Base-by-base conservation (phyloP, 2,329 filamentous ascomycete species). In the Tricladium varicosporioides region DNA sequence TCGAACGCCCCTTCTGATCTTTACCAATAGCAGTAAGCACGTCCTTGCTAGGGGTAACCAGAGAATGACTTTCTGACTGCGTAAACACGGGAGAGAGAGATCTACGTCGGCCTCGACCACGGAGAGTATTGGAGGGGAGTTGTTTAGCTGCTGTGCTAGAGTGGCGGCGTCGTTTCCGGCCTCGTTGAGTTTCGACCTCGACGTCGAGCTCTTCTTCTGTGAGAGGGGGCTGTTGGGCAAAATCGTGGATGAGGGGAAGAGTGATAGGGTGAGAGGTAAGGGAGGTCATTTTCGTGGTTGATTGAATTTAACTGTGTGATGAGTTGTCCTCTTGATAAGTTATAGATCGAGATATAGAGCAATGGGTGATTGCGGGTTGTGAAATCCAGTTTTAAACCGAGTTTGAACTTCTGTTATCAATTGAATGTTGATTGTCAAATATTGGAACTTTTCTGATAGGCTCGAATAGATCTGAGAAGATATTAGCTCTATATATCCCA, bases 111-210 rank as follows among this genome's bases (percentile, higher is more conserved):
- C 60, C 63, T n/a, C 67, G 62, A 13, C 67, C 67, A 8, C 67
- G 62, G 11, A 68, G 58, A 15, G 61, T 67, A 63, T 5, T 53
- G 55, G 64, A 60, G 2, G 60, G 50, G 33, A 55, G 48, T 45
- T 59, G 33, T 14, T 31, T 49, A 2, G 51, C 54, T 18, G 61
- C 59, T 27, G 36, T 56, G 36, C 44, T 59, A 13, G 64, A 62
- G 3, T 51, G 58, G 44, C 67, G 65, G 43, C 67, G 67, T 13
- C 67, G 66, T 58, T 69, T 69, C 33, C 67, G 66, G 9, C 67
- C 67, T 40, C 67, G 60, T 48, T 62, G 55, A 32, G 48, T 22
- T 19, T 67, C 64, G 16, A 63, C 59, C 16, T 65, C 60, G 11
- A 44, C 15, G 44, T 54, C 31, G 31, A 27, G 22, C 22, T 27